Evolutionary conservation across 2,329 filamentous ascomycete species (phyloP), one percentile per base, ranked within the genome.

Genomic region (Aaosphaeria pasadenensis): DNA sequence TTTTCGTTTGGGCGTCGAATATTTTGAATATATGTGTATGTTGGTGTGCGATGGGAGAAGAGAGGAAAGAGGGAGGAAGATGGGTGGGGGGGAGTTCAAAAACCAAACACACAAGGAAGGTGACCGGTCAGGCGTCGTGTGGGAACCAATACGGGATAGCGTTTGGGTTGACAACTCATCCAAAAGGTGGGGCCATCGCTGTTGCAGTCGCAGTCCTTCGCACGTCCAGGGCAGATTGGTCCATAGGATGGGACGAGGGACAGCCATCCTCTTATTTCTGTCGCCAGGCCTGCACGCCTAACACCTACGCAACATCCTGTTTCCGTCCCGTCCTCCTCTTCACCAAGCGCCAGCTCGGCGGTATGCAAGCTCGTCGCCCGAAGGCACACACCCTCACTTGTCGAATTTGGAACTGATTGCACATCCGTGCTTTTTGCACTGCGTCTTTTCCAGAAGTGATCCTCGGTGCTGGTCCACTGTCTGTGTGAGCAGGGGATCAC

Each of bases 121-220:
- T 40, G 47, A 63, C 62, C 60, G 59, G 59, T 62, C 57, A 60
- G 63, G 56, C 55, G 65, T 52, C 49, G 49, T 55, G 57, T 54
- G 50, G 53, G 36, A 41, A 36, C 49, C 53, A 45, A 57, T 49
- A 30, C 13, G 56, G 57, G 43, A 52, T 58, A 58, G 57, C 54
- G 55, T 46, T 32, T 54, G 58, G 51, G 61, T 53, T 69, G 67
- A 63, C 66, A 69, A 67, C 66, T 63, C 66, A 69, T 65, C 58
- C 57, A 62, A 46, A 56, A 55, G 59, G 59, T 58, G 62, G 65
- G 64, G 62, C 67, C 64, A 62, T 62, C 50, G 47, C 54, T 50
- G 45, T 54, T 55, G 51, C 51, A 54, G 55, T 56, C 56, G 54
- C 46, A 54, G 54, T 62, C 50, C 51, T 58, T 56, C 55, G 54